These are phyloP conservation scores for Aspergillus indologenus DNA, from an alignment of 495 filamentous ascomycete genomes.

Conservation along the genomic window DNA sequence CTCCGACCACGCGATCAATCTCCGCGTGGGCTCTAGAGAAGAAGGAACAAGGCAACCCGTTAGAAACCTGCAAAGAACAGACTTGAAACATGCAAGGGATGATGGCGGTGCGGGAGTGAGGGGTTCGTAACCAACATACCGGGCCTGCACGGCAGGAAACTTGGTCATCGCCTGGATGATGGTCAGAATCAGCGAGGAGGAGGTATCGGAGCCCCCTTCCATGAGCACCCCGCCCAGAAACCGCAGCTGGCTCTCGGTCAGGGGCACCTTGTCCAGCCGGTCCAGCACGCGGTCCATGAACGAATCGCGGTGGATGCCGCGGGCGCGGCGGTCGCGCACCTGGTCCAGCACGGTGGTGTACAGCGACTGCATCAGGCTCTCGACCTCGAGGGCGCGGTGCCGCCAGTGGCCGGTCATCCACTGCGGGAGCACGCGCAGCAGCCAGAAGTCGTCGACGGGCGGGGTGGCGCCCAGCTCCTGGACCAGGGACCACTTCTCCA, in stretches of 20 bases:
- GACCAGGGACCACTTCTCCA: constrained; percentile 48
- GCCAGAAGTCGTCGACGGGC: constrained; percentile 48
- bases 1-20: constrained; percentile 35
- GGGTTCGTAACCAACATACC: no score
- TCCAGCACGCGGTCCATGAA: constrained; percentile 48
- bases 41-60: no score
- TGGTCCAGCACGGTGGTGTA: constrained; percentile 26
- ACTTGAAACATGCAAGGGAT: no score
- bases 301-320: constrained; percentile 16
- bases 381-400: constrained; percentile 31
- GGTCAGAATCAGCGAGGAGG: constrained; percentile 29
- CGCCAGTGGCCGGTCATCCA: constrained; percentile 39
- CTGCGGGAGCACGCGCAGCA: constrained; percentile 43
- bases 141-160: constrained; percentile 3
- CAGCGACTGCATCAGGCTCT: constrained; percentile 38
- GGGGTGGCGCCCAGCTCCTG: constrained; percentile 50
- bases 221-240: constrained; percentile 38
- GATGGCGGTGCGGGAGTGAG: no score
- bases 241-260: constrained; percentile 29
- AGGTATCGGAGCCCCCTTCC: constrained; percentile 50
- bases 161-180: constrained; percentile 45
- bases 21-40: constrained; percentile 27
- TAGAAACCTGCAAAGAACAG: no score
- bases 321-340: constrained; percentile 14
- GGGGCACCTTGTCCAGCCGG: constrained; percentile 34